phyloP scores from a whole-genome alignment of 1,139 yeast species.

The Zygosaccharomyces pseudobailii region DNA sequence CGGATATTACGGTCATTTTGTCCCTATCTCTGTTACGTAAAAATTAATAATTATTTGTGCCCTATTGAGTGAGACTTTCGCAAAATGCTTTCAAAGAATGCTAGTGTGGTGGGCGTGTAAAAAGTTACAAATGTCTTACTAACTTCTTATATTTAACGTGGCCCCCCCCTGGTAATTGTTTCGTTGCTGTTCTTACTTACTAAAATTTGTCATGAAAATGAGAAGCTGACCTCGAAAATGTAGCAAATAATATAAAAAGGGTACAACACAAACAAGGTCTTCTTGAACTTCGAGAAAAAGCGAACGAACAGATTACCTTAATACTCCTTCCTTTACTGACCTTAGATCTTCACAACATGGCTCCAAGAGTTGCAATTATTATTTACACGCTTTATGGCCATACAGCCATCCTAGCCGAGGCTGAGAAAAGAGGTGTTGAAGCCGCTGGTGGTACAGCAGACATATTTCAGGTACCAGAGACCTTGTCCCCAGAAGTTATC shows the following conservation, averaged over 20 bases:
- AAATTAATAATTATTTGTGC: too few species aligned
- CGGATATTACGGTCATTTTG: too few species aligned
- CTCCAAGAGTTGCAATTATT: constrained; percentile 47
- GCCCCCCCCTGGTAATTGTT: too few species aligned
- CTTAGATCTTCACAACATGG: constrained; percentile 4
- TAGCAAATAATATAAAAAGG: background rate
- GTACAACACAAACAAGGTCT: background rate
- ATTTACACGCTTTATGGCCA: constrained; percentile 84
- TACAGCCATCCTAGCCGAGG: constrained; percentile 61
- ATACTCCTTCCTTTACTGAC: background rate
- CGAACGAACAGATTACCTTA: background rate
- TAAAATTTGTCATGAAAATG: background rate
- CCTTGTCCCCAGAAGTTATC: constrained; percentile 62
- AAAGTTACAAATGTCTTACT: background rate
- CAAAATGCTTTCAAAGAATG: too few species aligned
- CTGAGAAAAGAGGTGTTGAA: constrained; percentile 65
- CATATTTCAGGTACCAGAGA: constrained; percentile 76
- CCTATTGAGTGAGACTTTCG: too few species aligned
- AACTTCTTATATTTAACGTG: background rate
- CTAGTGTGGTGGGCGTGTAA: background rate
- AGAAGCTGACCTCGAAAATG: background rate
- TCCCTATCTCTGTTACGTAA: too few species aligned
- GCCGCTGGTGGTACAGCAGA: constrained; percentile 70
- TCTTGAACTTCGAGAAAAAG: background rate
- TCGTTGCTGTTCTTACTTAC: background rate